Conservation (phyloP, 306 rosid genomes). For the Hippophae rhamnoides region DNA sequence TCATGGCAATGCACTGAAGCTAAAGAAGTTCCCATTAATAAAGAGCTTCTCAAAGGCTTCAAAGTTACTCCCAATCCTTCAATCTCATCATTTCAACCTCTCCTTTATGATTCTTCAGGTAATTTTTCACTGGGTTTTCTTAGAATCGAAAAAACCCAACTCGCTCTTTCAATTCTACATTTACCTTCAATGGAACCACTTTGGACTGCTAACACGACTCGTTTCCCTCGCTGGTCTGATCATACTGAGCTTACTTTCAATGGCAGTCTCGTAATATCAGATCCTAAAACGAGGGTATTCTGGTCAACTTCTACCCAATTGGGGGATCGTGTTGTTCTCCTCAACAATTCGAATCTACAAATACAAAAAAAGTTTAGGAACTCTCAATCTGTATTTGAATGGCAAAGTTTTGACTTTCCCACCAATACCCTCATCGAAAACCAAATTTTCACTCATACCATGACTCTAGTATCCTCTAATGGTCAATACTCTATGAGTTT, state of each 20-base stretch:
- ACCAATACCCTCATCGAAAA: conserved; percentile 54
- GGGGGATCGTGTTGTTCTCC: conserved; percentile 39
- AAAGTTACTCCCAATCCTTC: conserved; percentile 35
- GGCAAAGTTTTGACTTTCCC: conserved; percentile 79
- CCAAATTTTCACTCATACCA: conserved; percentile 52
- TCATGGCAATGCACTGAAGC: too few species aligned
- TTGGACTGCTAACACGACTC: conserved; percentile 56
- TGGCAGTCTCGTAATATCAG: conserved; percentile 58
- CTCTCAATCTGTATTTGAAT: conserved; percentile 15
- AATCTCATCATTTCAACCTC: conserved; percentile 44
- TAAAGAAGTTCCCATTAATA: conserved; percentile 13
- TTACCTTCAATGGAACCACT: conserved; percentile 47
- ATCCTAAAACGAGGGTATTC: conserved; percentile 16
- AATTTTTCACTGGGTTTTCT: conserved; percentile 77
- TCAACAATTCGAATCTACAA: conserved; percentile 58
- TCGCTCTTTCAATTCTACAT: conserved; percentile 58
- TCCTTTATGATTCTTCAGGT: conserved; percentile 43
- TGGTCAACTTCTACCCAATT: conserved; percentile 57
- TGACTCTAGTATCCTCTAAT: conserved; percentile 39
- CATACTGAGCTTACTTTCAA: conserved; percentile 51
- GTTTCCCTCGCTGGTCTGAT: conserved; percentile 39
- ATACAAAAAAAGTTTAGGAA: conserved; percentile 13
- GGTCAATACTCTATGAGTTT: conserved; percentile 38
- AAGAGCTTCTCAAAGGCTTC: conserved; percentile 45
- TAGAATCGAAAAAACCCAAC: conserved; percentile 40